phyloP scores from a whole-genome alignment of 2,329 filamentous ascomycete species.

The Phyllosticta ampelicida region DNA sequence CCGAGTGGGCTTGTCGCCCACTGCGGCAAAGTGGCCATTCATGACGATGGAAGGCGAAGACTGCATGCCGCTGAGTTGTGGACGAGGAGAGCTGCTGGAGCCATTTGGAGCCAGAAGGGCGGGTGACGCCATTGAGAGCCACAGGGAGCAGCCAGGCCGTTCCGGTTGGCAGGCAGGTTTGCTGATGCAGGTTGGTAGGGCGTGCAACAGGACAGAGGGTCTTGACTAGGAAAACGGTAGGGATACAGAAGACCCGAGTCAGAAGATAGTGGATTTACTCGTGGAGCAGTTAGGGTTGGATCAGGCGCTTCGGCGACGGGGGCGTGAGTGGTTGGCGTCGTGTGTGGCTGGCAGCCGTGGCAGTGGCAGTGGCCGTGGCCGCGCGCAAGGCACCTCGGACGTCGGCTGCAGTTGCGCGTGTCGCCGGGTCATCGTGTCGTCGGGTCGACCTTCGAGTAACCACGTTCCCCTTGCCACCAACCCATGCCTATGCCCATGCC shows the following conservation, averaged over 20 bases:
- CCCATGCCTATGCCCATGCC: too few relatives aligned
- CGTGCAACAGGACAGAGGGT: neutral
- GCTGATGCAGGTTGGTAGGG: neutral
- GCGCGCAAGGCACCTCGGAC: neutral
- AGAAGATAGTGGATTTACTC: neutral
- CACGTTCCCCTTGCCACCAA: neutral
- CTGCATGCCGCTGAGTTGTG: conserved; percentile 14
- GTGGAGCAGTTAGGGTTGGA: neutral
- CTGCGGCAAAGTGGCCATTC: conserved; percentile 72
- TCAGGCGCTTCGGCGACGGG: neutral
- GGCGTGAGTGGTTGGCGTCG: neutral
- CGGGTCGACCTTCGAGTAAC: too few relatives aligned
- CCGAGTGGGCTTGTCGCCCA: conserved; percentile 51
- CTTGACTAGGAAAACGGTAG: neutral
- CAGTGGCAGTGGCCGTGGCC: too few relatives aligned
- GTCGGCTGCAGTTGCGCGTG: neutral
- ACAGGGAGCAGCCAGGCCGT: conserved; percentile 3
- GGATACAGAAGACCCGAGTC: neutral
- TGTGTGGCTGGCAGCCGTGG: neutral
- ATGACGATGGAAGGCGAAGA: conserved; percentile 41
- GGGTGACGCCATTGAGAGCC: conserved; percentile 9
- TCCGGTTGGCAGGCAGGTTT: neutral
- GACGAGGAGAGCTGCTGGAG: conserved; percentile 7
- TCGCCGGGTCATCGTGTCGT: neutral
- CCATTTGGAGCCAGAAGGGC: conserved; percentile 10